Conservation (phyloP, 805 yeast genomes). For the Starmerella vaccinii region DNA sequence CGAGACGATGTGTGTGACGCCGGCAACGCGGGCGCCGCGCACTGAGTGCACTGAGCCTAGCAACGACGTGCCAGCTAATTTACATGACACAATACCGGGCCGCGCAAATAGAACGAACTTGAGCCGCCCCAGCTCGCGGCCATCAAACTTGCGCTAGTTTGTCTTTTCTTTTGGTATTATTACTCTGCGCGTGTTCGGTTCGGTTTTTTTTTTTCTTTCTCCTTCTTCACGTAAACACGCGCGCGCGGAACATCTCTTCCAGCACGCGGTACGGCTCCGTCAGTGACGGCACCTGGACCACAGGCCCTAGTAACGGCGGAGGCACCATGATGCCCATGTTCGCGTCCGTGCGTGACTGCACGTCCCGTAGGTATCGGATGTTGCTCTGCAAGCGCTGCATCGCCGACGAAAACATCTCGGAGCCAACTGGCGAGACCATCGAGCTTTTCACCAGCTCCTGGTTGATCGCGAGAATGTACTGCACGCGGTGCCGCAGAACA, state of each 20-base stretch:
- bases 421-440: slow-evolving; percentile 6
- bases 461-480: slow-evolving; percentile 20
- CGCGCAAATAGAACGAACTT: too few species aligned
- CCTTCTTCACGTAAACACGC: neutral
- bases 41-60: too few species aligned
- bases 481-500: slow-evolving; percentile 15
- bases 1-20: neutral
- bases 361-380: slow-evolving; percentile 28
- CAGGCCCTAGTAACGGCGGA: slow-evolving; percentile 29
- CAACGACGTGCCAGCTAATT: too few species aligned
- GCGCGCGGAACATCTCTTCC: slow-evolving; percentile 27
- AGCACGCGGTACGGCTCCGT: slow-evolving; percentile 28
- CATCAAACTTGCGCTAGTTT: too few species aligned
- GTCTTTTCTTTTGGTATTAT: too few species aligned
- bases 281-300: slow-evolving; percentile 28
- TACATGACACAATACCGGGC: too few species aligned
- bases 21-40: too few species aligned
- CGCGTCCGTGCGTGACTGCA: slow-evolving; percentile 5
- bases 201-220: too few species aligned
- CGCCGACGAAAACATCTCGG: slow-evolving; percentile 23
- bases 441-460: slow-evolving; percentile 21
- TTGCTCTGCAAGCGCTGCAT: slow-evolving; percentile 32
- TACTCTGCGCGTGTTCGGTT: too few species aligned
- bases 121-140: too few species aligned
- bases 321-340: slow-evolving; percentile 5